Percentiles rank a stretch among this genome's conserved stretches.
phyloP scores from a whole-genome alignment of 2,329 filamentous ascomycete genomes.

The Fulvia fulva region DNA sequence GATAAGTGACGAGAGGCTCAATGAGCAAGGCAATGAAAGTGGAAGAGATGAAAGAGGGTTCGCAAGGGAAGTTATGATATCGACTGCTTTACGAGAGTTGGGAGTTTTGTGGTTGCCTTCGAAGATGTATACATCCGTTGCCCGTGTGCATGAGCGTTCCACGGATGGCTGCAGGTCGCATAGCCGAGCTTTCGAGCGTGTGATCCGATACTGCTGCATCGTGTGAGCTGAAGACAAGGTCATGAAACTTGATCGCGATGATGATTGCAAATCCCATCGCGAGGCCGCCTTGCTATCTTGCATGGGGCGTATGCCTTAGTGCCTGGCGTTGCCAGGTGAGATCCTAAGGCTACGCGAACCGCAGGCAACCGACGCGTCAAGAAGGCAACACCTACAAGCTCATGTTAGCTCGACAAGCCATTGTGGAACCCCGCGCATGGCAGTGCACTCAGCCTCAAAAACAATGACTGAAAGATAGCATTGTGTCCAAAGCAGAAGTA shows the following conservation, averaged over 20 bases:
- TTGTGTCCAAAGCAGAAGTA: background rate
- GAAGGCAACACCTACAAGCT: slow-evolving; percentile 2
- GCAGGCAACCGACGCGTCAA: slow-evolving; percentile 2
- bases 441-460: background rate
- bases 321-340: background rate
- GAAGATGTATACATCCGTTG: background rate
- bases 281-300: background rate
- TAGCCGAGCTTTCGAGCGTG: background rate
- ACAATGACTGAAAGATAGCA: background rate
- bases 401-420: background rate
- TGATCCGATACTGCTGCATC: background rate
- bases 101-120: background rate
- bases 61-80: background rate
- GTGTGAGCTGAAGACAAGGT: background rate
- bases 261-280: background rate
- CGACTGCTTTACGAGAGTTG: background rate
- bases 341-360: slow-evolving; percentile 4
- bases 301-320: slow-evolving; percentile 4
- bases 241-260: background rate
- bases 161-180: background rate
- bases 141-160: background rate
- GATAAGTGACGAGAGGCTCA: background rate
- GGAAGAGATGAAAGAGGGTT: background rate
- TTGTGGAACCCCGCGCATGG: slow-evolving; percentile 5
- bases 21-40: background rate